phyloP scores from a whole-genome alignment of 2,329 filamentous ascomycete genomes.

The Aureobasidium mangrovei region DNA sequence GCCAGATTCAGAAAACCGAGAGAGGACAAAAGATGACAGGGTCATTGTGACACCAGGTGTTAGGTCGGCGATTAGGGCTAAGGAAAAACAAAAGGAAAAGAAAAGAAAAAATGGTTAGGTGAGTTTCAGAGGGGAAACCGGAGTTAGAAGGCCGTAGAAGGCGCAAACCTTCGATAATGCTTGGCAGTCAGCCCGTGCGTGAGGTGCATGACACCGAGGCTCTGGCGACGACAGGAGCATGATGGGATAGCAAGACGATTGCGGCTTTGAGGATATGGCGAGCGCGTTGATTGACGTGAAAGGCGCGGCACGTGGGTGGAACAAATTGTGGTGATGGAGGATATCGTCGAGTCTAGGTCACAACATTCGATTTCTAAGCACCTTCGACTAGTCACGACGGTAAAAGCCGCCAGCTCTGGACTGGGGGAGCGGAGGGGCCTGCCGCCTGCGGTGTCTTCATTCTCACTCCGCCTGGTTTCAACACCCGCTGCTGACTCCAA shows the following conservation, averaged over 20 bases:
- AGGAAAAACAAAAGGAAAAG: background rate
- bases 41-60: no score
- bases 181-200: background rate
- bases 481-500: background rate
- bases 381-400: background rate
- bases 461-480: constrained; percentile 7
- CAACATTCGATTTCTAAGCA: constrained; percentile 11
- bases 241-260: background rate
- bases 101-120: background rate
- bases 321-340: background rate
- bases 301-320: background rate
- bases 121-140: background rate
- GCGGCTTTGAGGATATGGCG: background rate
- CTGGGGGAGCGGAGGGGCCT: background rate
- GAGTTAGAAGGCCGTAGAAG: constrained; percentile 9
- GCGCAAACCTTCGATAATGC: background rate
- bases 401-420: background rate
- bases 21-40: no score
- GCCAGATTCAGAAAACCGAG: no score
- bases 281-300: background rate
- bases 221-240: background rate
- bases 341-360: background rate
- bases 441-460: constrained; percentile 11
- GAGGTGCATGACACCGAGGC: background rate
- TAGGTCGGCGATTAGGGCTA: no score